A percentile compares a stretch with the other conserved stretches of the same genome.
Conservation (phyloP, 306 rosid species). For the Prunus campanulata region DNA sequence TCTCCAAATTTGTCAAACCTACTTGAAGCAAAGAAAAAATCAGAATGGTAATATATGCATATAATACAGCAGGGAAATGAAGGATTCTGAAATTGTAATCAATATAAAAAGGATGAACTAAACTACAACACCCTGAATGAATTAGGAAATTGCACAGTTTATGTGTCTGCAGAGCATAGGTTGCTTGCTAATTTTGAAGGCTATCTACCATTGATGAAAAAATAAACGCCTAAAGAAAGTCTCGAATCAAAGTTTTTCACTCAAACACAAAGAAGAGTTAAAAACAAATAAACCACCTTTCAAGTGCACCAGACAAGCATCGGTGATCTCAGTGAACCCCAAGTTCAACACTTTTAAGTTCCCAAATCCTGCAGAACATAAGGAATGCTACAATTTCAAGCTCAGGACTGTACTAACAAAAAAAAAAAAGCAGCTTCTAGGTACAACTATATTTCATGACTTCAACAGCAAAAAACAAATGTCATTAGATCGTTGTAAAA, state of each 20-base stretch:
- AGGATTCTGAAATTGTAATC: background rate
- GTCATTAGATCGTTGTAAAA: constrained; percentile 10
- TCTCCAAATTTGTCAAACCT: constrained; percentile 81
- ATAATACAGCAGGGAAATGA: background rate
- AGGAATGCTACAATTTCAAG: constrained; percentile 6
- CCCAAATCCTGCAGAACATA: constrained; percentile 55
- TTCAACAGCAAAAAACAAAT: background rate
- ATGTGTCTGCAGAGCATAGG: background rate
- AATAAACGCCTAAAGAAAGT: background rate
- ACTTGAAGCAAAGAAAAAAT: constrained; percentile 20
- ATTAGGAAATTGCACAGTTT: background rate
- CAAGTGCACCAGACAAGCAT: constrained; percentile 71
- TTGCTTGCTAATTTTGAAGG: background rate
- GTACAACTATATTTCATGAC: constrained; percentile 5
- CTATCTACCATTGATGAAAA: constrained; percentile 7
- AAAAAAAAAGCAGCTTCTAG: background rate
- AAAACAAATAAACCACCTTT: constrained; percentile 54
- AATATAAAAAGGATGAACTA: background rate
- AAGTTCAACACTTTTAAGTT: constrained; percentile 73
- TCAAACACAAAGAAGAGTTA: background rate
- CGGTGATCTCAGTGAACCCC: constrained; percentile 68
- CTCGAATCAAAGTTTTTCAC: background rate
- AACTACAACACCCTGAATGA: background rate
- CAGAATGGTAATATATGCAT: background rate
- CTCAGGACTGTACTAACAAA: background rate